Conservation (phyloP, 495 filamentous ascomycete species). For the Clohesyomyces aquaticus region DNA sequence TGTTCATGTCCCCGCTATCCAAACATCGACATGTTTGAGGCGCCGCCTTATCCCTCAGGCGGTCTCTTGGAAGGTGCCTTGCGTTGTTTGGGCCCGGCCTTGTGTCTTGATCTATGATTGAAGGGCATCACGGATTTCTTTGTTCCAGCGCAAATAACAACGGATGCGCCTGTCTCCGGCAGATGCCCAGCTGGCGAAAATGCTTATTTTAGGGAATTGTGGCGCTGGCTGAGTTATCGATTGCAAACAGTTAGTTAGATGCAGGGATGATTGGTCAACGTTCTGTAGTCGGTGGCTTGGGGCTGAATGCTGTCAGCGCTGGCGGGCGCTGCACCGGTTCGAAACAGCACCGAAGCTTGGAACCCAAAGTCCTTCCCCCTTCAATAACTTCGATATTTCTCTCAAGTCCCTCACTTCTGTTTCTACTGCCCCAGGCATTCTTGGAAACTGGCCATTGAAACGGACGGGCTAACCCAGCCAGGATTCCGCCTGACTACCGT, state of each 20-base stretch:
- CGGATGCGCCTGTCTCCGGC: conserved; percentile 4
- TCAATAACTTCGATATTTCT: conserved; percentile 2
- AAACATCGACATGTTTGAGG: too few relatives aligned
- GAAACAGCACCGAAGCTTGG: conserved; percentile 24
- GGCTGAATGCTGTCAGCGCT: conserved; percentile 18
- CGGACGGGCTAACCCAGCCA: not conserved
- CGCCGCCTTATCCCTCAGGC: too few relatives aligned
- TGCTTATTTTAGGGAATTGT: conserved; percentile 1
- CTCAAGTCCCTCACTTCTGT: not conserved
- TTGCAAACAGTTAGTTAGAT: not conserved
- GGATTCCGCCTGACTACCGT: too few relatives aligned
- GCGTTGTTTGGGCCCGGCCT: conserved; percentile 2
- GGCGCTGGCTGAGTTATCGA: not conserved
- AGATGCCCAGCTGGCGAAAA: not conserved
- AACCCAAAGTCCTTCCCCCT: not conserved
- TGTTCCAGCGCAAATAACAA: not conserved
- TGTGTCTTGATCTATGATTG: too few relatives aligned
- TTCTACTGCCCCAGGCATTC: not conserved
- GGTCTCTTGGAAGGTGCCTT: not conserved
- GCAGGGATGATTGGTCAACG: not conserved
- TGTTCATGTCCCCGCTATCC: not conserved
- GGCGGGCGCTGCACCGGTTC: too few relatives aligned
- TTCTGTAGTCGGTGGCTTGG: not conserved
- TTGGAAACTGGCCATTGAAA: conserved; percentile 2
- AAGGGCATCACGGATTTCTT: not conserved